These are phyloP conservation scores for Wickerhamiella occidentalis DNA, from an alignment of 805 yeast genomes.

Conservation along the genomic window DNA sequence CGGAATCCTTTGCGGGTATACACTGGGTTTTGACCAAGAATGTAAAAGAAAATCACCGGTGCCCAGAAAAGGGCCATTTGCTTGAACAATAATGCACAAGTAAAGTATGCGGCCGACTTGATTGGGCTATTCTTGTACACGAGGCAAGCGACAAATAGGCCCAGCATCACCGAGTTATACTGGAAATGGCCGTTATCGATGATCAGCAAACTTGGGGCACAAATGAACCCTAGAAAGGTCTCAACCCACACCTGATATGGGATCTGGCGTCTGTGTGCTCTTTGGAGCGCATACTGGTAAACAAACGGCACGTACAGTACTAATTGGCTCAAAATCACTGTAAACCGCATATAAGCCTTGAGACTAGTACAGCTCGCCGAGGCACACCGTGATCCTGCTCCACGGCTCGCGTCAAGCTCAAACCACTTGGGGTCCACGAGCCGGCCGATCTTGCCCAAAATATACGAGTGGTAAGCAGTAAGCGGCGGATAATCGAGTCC, in stretches of 20 bases:
- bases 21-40: slow-evolving; percentile 43
- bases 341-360: slow-evolving; percentile 74
- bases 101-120: slow-evolving; percentile 65
- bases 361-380: slow-evolving; percentile 31
- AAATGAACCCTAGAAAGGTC: slow-evolving; percentile 61
- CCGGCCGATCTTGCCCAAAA: slow-evolving; percentile 59
- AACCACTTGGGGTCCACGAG: slow-evolving; percentile 64
- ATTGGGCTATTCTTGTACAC: slow-evolving; percentile 47
- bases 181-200: slow-evolving; percentile 98
- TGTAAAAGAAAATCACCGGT: slow-evolving; percentile 72
- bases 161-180: slow-evolving; percentile 88
- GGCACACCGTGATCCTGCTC: slow-evolving; percentile 40
- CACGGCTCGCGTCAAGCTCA: slow-evolving; percentile 57
- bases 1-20: slow-evolving; percentile 27
- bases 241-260: slow-evolving; percentile 59
- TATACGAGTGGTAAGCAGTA: slow-evolving; percentile 85
- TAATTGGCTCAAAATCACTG: slow-evolving; percentile 66
- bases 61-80: slow-evolving; percentile 94
- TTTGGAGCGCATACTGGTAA: slow-evolving; percentile 53
- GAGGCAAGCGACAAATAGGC: slow-evolving; percentile 59
- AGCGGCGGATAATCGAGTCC: slow-evolving; percentile 95
- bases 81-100: slow-evolving; percentile 68
- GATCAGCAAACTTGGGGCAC: slow-evolving; percentile 70
- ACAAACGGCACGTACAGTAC: slow-evolving; percentile 70
- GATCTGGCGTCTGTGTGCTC: slow-evolving; percentile 44